Conservation (phyloP, 768 basidiomycete genomes). For the Trametopsis cervina region DNA sequence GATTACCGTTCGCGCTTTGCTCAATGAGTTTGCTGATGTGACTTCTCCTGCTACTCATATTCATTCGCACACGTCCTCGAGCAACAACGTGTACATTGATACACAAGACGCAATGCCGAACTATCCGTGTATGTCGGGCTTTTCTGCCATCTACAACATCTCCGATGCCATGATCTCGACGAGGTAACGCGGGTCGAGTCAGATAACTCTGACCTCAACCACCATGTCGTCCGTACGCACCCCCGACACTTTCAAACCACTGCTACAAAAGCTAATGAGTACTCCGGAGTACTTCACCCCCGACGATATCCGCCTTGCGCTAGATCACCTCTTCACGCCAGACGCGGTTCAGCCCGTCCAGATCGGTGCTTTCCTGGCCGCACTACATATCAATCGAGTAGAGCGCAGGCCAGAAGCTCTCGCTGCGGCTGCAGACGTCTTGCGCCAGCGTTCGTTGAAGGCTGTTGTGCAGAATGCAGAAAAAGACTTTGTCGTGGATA, state of each 20-base stretch:
- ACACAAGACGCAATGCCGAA: too few relatives aligned
- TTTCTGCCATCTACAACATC: too few relatives aligned
- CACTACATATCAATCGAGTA: conserved; percentile 71
- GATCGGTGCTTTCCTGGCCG: conserved; percentile 86
- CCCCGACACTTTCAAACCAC: conserved; percentile 60
- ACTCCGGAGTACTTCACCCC: conserved; percentile 79
- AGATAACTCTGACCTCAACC: conserved; percentile 4
- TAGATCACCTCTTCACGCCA: conserved; percentile 70
- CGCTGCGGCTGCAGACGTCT: conserved; percentile 68
- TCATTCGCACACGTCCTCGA: too few relatives aligned
- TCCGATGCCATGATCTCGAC: too few relatives aligned
- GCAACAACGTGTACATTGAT: too few relatives aligned
- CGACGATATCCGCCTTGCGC: conserved; percentile 63
- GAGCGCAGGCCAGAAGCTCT: conserved; percentile 74
- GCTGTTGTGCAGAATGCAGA: conserved; percentile 52
- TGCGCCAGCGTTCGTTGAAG: conserved; percentile 61
- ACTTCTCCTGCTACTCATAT: too few relatives aligned
- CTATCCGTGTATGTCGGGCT: too few relatives aligned
- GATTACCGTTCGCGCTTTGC: too few relatives aligned
- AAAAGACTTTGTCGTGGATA: conserved; percentile 64
- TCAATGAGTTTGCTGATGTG: too few relatives aligned
- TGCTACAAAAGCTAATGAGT: conserved; percentile 73
- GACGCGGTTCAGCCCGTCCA: conserved; percentile 61
- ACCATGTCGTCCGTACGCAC: conserved; percentile 18
- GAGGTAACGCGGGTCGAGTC: neutral